phyloP scores from a whole-genome alignment of 2,329 filamentous ascomycete genomes.

The Neofusicoccum umdonicola region DNA sequence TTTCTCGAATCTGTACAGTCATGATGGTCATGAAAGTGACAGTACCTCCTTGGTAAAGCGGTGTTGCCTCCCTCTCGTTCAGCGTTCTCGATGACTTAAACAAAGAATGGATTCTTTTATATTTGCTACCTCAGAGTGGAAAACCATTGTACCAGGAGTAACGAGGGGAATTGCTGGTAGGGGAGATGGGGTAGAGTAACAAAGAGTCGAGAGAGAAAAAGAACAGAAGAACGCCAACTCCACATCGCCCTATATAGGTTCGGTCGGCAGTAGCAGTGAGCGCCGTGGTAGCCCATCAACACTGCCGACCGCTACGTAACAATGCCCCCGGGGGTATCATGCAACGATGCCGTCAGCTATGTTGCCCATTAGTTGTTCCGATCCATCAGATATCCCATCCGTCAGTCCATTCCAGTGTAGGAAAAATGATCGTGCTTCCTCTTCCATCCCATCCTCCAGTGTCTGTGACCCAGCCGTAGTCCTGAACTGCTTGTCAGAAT shows the following conservation, averaged over 20 bases:
- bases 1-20: too few species aligned
- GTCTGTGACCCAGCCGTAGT: too few species aligned
- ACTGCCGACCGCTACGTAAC: neutral
- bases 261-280: neutral
- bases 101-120: neutral
- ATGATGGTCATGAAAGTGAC: too few species aligned
- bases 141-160: neutral
- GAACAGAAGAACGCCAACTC: neutral
- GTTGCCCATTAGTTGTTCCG: neutral
- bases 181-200: neutral
- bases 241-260: neutral
- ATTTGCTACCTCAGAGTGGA: neutral
- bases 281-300: neutral
- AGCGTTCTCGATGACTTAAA: too few species aligned
- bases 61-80: too few species aligned
- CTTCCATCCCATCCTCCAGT: neutral
- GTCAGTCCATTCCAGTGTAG: neutral
- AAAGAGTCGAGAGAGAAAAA: neutral
- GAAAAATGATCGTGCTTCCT: neutral
- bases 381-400: neutral
- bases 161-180: neutral
- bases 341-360: neutral
- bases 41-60: too few species aligned
- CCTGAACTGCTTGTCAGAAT: neutral
- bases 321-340: neutral